phyloP scores from a whole-genome alignment of 202 grass and related monocot species.

The Carex arenaria region DNA sequence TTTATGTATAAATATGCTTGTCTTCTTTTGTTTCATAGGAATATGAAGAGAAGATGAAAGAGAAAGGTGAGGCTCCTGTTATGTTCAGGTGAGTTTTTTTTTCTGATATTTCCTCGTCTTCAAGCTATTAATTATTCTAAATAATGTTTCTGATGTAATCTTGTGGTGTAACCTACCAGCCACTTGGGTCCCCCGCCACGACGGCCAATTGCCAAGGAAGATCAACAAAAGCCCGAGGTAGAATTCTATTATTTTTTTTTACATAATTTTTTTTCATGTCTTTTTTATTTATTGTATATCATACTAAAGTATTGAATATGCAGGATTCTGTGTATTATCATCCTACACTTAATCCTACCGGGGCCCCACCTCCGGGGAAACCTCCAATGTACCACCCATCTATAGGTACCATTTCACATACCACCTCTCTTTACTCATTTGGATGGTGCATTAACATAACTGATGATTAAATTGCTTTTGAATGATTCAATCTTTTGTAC shows the following conservation, averaged over 20 bases:
- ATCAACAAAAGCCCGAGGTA: conserved; percentile 81
- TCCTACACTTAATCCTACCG: conserved; percentile 89
- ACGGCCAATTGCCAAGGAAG: conserved; percentile 69
- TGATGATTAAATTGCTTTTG: neutral
- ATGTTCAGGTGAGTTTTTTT: conserved; percentile 79
- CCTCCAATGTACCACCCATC: conserved; percentile 99
- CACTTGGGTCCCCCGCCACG: conserved; percentile 85
- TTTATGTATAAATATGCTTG: conserved; percentile 28
- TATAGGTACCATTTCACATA: conserved; percentile 48
- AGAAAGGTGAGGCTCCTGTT: conserved; percentile 89
- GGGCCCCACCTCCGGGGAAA: conserved; percentile 96
- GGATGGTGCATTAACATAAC: neutral
- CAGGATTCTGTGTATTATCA: conserved; percentile 99
- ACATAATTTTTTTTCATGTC: neutral
- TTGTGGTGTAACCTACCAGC: conserved; percentile 31
- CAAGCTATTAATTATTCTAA: conserved; percentile 5
- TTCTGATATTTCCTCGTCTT: conserved; percentile 24
- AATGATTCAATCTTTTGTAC: neutral
- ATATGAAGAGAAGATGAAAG: conserved; percentile 96
- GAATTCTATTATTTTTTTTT: neutral
- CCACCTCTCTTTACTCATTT: conserved; percentile 5
- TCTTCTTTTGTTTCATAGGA: conserved; percentile 47
- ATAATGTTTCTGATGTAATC: conserved; percentile 14
- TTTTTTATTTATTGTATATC: neutral
- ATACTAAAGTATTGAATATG: conserved; percentile 28